Base-by-base conservation (phyloP, 139 green algal genomes). In the Ettlia oleoabundans region DNA sequence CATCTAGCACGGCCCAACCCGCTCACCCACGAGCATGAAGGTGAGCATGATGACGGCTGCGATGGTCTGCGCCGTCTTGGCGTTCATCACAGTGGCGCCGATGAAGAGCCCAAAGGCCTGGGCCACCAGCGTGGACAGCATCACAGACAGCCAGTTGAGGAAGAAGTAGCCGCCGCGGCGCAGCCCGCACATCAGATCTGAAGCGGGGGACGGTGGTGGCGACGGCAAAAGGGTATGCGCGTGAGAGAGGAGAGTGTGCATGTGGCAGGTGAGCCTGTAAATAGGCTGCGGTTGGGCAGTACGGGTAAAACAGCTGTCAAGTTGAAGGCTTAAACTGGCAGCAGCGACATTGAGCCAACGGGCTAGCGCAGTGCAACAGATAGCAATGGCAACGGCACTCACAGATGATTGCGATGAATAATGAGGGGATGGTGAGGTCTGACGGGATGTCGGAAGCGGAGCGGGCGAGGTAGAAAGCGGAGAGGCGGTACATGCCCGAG, bases 401-500 rank as follows among this genome's bases (percentile, higher is more conserved):
- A 80, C 73, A 80, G 35, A 90, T 66, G 47, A 94, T 86, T 37
- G 92, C 84, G 73, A 95, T 90, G 63, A 91, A 82, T 30, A 86
- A 58, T 76, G 94, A 93, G 24, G 93, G 77, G 24, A 94, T 79
- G 43, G 92, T 69, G 66, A 85, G 91, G 84, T 98, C 94, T 64
- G 95, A 88, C 8, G 94, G 94, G 35, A 97, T 77, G 73, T 97
- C 92, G 1, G 87, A 89, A 8, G 72, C 63, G 21, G 87, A 91
- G 7, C 90, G 86, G 1, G 95, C 90, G 37, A 93, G 53, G 92
- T 96, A 98, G 89, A 95, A 97, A 21, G 94, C 92, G 10, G 87
- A 93, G 28, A 97, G 83, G 22, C 80, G 67, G 90, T 98, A 98
- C 95, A 98, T 97, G 66, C 90, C 90, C 38, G 47, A 83, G 8